Evolutionary conservation across 805 yeast species (phyloP), one percentile per base, ranked within the genome.

Genomic region (Jamesozyma piceae): DNA sequence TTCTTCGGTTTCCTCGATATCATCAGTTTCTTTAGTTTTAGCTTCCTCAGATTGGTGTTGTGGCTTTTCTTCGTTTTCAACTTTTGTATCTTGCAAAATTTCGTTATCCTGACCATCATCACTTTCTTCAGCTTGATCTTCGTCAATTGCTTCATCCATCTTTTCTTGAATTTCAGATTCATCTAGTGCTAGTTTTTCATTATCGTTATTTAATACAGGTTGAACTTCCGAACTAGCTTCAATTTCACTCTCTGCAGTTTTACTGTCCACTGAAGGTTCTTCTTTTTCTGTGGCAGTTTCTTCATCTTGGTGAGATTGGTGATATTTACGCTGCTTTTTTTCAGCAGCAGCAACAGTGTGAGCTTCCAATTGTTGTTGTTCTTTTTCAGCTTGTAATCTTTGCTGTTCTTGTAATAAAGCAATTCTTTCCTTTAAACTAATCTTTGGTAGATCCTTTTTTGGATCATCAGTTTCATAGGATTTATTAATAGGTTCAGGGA

Each of bases 371-470:
- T 80, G 76, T 3, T 74, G 74, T 3, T 78, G 81, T 49, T 77
- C 89, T 44, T 77, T 68, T 46, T 81, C 90, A 18, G 81, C 84
- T 52, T 86, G 94, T 55, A 82, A 83, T 45, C 75, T 76, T 57
- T 86, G 95, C 45, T 80, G 78, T 55, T 85, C 76, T 59, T 89
- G 95, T 39, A 90, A 68, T 54, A 85, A 54, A 4, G 87, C 86
- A 57, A 90, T 87, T 50, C 97, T 74, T 52, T 92, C 97, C 57
- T 82, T 82, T 53, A 90, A 68, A 44, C 94, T 81, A 67, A 88
- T 64, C 51, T 83, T 79, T 8, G 95, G 95, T 28, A 72, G 75
- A 27, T 72, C 81, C 24, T 69, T 76, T 43, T 69, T 66, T 21
- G 55, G 50, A 4, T 54, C 39, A 45, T 49, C 45, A 0, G 37